phyloP scores from a whole-genome alignment of 2,329 filamentous ascomycete species.

The Claviceps paspali region DNA sequence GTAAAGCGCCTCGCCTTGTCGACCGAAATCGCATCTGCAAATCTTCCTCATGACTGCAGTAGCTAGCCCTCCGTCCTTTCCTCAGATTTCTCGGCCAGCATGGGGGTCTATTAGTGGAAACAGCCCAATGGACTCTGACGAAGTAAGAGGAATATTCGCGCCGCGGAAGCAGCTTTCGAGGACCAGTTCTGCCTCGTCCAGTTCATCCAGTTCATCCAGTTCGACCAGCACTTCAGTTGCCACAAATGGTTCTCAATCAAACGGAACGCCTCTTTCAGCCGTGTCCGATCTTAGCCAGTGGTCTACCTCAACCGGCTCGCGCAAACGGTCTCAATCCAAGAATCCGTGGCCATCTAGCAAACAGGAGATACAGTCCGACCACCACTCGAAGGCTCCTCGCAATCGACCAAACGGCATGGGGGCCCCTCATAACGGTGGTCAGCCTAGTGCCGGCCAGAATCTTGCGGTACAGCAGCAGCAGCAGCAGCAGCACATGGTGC shows the following conservation, averaged over 20 bases:
- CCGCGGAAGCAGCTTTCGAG: conserved; percentile 77
- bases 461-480: conserved; percentile 26
- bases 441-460: conserved; percentile 16
- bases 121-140: conserved; percentile 65
- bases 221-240: conserved; percentile 39
- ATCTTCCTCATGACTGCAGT: conserved; percentile 49
- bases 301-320: conserved; percentile 29
- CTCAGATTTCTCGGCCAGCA: conserved; percentile 48
- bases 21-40: conserved; percentile 10
- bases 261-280: conserved; percentile 37
- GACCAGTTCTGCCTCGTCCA: conserved; percentile 80
- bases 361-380: conserved; percentile 31
- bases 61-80: conserved; percentile 47
- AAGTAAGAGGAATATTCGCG: conserved; percentile 76
- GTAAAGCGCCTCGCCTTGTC: conserved; percentile 8
- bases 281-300: conserved; percentile 35
- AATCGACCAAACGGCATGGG: conserved; percentile 29
- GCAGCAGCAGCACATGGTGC: conserved; percentile 37
- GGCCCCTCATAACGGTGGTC: conserved; percentile 17
- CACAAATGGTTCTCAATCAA: conserved; percentile 43
- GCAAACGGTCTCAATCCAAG: conserved; percentile 38
- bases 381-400: conserved; percentile 29
- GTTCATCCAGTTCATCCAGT: conserved; percentile 49
- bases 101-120: conserved; percentile 45
- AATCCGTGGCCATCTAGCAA: conserved; percentile 34